A percentile compares a stretch with the other conserved stretches of the same genome.
Conservation (phyloP, 2,329 filamentous ascomycete genomes). For the Truncatella angustata region DNA sequence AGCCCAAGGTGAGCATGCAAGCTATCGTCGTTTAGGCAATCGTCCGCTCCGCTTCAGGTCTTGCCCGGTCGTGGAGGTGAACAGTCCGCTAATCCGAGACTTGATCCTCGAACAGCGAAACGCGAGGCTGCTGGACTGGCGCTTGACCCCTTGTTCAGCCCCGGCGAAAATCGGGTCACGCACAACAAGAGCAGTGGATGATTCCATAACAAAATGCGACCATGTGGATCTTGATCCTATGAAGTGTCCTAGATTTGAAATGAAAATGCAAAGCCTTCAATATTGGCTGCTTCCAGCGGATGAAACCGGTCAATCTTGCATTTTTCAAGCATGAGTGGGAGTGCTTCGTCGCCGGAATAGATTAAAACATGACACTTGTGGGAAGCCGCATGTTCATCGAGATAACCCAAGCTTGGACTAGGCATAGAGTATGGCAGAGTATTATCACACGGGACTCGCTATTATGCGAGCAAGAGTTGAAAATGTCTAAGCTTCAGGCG, state of each 20-base stretch:
- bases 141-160: background rate
- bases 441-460: background rate
- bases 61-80: background rate
- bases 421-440: no score
- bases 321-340: background rate
- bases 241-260: conserved; percentile 8
- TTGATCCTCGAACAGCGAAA: conserved; percentile 1
- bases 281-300: background rate
- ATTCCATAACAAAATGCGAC: background rate
- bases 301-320: background rate
- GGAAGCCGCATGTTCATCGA: no score
- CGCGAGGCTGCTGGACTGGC: conserved; percentile 1
- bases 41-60: background rate
- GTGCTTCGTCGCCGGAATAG: background rate
- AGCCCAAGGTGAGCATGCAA: background rate
- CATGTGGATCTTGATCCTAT: conserved; percentile 10
- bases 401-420: no score
- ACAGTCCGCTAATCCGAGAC: conserved; percentile 9
- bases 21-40: background rate
- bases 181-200: background rate
- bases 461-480: no score
- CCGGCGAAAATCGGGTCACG: conserved; percentile 10
- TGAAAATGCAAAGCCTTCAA: background rate
- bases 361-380: no score
- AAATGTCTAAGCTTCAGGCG: background rate